Evolutionary conservation across 352 stramenopile species (phyloP), one percentile per base, ranked within the genome.

Genomic region (Aphanomyces invadans): DNA sequence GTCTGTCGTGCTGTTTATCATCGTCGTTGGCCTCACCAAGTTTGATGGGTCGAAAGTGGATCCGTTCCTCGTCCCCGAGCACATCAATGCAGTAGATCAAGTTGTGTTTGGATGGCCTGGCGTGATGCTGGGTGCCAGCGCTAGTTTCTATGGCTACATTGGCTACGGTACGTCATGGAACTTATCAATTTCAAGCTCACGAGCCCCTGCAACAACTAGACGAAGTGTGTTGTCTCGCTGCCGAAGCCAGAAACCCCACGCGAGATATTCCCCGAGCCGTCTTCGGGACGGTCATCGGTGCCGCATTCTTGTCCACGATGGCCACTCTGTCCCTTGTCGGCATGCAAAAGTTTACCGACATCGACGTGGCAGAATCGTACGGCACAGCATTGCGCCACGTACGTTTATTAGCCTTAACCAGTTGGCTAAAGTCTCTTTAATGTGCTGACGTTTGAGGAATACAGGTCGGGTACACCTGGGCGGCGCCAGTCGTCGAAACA

Each of bases 61-160:
- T 17, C 94, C 93, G 2, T 92, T 97, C 33, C 70, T 97, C 4
- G 88, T 88, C 0, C 46, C 60, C 4, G 36, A 68, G 9, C 44
- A 72, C 21, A 69, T 68, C 2, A 71, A 77, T 19, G 67, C 53
- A 0, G 55, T 73, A 9, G 77, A 81, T 0, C 62, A 74, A 3
- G 45, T 80, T 10, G 75, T 75, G 10, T 94, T 83, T 62, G 89
- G 89, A 39, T 84, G 75, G 74, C 76, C 76, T 0, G 89, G 89
- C 0, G 78, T 98, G 5, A 73, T 98, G 21, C 72, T 92, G 17
- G 94, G 95, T 1, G 86, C 90, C 0, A 95, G 90, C 31, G 89
- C 89, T 32, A 96, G 87, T 42, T 98, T 98, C 70, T 98, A 97
- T 72, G 95, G 95, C 2, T 98, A 97, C 72, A 87, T 99, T 62